phyloP scores from a whole-genome alignment of 306 rosid genomes.

The Citrullus colocynthis region DNA sequence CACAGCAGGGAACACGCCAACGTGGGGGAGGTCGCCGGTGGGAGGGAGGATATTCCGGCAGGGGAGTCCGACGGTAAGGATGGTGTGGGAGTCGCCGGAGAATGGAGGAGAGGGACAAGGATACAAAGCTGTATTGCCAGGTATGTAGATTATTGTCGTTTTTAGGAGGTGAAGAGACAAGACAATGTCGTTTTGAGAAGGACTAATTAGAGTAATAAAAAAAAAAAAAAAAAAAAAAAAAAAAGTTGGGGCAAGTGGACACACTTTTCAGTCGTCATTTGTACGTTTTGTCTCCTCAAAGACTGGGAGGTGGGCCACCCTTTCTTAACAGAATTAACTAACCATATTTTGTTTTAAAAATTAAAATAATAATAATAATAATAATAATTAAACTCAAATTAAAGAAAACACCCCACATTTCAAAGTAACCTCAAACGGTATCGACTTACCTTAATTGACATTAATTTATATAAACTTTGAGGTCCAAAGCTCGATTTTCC shows the following conservation, averaged over 20 bases:
- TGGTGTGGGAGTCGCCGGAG: constrained; percentile 28
- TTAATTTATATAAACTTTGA: no score
- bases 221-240: neutral
- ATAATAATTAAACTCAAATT: no score
- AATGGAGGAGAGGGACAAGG: constrained; percentile 14
- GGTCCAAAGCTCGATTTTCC: no score
- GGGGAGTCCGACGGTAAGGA: constrained; percentile 14
- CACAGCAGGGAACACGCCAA: constrained; percentile 17
- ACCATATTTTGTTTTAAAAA: neutral
- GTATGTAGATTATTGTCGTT: constrained; percentile 20
- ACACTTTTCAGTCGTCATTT: constrained; percentile 9
- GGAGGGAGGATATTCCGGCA: constrained; percentile 19
- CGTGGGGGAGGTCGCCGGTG: constrained; percentile 27
- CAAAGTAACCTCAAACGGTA: no score
- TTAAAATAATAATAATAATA: neutral
- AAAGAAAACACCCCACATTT: no score
- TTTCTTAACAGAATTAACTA: constrained; percentile 4
- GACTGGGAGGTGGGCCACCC: neutral
- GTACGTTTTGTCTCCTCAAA: constrained; percentile 17
- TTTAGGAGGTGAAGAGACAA: constrained; percentile 1
- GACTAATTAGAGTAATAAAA: neutral
- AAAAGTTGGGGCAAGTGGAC: neutral
- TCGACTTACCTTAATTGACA: no score
- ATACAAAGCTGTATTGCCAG: constrained; percentile 18
- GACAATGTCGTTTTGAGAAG: constrained; percentile 9